Conservation (phyloP, 179 eudicot genomes). For the Spergularia azorica region DNA sequence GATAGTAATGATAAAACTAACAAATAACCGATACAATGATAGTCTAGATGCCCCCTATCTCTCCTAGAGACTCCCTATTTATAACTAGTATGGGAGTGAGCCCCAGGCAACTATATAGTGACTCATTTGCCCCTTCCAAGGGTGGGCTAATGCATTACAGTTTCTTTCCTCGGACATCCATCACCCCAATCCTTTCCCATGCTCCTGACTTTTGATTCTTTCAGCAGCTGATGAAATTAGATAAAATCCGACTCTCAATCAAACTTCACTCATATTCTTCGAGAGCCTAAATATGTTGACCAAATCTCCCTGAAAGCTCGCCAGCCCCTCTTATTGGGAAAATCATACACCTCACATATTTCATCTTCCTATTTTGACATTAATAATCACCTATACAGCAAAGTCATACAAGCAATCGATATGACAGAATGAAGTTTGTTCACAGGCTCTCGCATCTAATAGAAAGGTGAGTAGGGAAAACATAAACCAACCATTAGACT, state of each 20-base stretch:
- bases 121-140: too few species aligned
- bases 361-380: neutral
- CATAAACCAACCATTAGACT: neutral
- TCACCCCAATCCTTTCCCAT: too few species aligned
- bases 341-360: neutral
- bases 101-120: too few species aligned
- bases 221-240: neutral
- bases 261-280: slow-evolving; percentile 5
- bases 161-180: too few species aligned
- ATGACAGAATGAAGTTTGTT: neutral
- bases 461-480: slow-evolving; percentile 5
- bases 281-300: neutral
- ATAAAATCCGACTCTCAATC: neutral
- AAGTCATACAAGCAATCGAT: neutral
- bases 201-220: too few species aligned
- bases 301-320: neutral
- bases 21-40: too few species aligned
- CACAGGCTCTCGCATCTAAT: neutral
- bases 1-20: too few species aligned
- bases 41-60: too few species aligned
- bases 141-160: too few species aligned
- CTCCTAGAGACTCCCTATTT: too few species aligned
- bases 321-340: neutral
- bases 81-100: too few species aligned
- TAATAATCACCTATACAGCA: neutral